A percentile compares a stretch with the other conserved stretches of the same genome.
Evolutionary conservation across 2,329 filamentous ascomycete genomes (phyloP).

Genomic region (Scedosporium dehoogii): DNA sequence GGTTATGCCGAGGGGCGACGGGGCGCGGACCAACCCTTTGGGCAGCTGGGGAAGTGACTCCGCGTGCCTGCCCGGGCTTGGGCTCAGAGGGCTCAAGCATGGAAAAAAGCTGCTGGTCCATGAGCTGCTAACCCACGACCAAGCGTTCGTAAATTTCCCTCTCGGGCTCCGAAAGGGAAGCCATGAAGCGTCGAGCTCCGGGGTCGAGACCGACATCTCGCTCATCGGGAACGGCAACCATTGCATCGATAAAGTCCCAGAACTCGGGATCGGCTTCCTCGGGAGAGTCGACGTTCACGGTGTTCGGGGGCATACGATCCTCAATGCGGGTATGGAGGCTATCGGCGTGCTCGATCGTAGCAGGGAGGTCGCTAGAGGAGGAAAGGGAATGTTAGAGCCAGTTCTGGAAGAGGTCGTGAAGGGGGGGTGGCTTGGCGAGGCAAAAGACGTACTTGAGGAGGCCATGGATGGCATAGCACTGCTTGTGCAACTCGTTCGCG

Average conservation of each 20-base stretch:
- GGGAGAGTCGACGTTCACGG: not conserved
- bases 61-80: not conserved
- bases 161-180: not conserved
- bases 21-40: no score
- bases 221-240: not conserved
- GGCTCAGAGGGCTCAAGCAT: not conserved
- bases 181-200: not conserved
- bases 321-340: not conserved
- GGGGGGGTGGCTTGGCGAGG: not conserved
- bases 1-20: no score
- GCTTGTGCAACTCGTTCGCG: slow-evolving; percentile 54
- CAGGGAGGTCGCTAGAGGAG: slow-evolving; percentile 1
- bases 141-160: not conserved
- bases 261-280: not conserved
- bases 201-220: not conserved
- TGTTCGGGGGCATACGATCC: not conserved
- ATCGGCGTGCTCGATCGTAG: not conserved
- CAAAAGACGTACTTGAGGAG: not conserved
- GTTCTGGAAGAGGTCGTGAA: no score
- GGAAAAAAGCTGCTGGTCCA: not conserved
- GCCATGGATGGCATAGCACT: slow-evolving; percentile 3
- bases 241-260: slow-evolving; percentile 1
- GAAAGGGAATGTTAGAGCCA: not conserved
- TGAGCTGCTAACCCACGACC: slow-evolving; percentile 1
- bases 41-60: no score